Evolutionary conservation across 441 rosid genomes (phyloP).

Genomic region (Pelargonium fulgidum): DNA sequence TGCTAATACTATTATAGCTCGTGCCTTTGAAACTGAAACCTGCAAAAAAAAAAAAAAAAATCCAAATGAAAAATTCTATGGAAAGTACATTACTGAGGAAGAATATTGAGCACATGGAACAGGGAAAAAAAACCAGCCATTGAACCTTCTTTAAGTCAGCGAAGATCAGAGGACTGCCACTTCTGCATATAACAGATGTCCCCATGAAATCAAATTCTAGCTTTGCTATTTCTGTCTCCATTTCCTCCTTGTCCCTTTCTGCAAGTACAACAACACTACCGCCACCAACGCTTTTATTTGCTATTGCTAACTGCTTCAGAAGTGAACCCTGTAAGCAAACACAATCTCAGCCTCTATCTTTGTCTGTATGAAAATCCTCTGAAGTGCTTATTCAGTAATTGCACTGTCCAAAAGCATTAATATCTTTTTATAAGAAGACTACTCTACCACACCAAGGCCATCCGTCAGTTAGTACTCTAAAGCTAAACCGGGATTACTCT

Average conservation of each 20-base stretch:
- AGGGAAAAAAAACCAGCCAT: constrained; percentile 4
- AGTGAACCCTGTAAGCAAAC: constrained; percentile 67
- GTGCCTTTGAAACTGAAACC: constrained; percentile 93
- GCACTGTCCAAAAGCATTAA: background rate
- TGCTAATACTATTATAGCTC: constrained; percentile 77
- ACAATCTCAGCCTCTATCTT: constrained; percentile 7
- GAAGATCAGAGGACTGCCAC: constrained; percentile 84
- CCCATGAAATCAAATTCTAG: constrained; percentile 92
- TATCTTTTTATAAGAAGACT: background rate
- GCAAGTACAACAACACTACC: constrained; percentile 83
- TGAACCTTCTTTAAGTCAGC: constrained; percentile 82
- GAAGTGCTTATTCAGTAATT: background rate
- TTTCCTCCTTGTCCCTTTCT: constrained; percentile 90
- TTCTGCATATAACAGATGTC: constrained; percentile 85
- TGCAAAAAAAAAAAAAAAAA: constrained; percentile 23
- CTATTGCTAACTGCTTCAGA: constrained; percentile 87
- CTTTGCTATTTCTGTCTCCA: constrained; percentile 85
- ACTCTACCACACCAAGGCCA: background rate
- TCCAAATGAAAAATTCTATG: constrained; percentile 6
- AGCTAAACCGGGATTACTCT: background rate
- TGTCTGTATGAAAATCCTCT: too few relatives aligned
- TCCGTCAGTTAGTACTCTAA: background rate
- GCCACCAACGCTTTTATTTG: constrained; percentile 85
- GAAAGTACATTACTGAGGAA: background rate
- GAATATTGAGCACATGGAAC: background rate